A percentile compares a stretch with the other conserved stretches of the same genome.
These are phyloP conservation scores for Dictyostelium intermedium DNA, from an alignment of 78 protist genomes.

Conservation along the genomic window DNA sequence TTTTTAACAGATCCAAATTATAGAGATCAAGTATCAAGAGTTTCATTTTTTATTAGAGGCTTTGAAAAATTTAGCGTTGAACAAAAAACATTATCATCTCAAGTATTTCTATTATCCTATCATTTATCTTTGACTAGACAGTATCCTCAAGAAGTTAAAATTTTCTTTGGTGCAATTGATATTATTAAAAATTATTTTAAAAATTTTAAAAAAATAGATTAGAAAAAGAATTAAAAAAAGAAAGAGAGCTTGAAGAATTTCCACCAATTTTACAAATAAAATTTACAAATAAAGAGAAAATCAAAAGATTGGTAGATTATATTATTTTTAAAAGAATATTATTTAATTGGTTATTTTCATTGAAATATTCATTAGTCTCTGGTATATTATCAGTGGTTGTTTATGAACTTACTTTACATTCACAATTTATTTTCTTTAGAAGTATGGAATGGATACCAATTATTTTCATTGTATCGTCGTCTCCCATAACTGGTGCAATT, in stretches of 20 bases:
- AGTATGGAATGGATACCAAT: slow-evolving; percentile 25
- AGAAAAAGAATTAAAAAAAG: background rate
- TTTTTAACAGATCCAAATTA: background rate
- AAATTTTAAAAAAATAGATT: slow-evolving; percentile 6
- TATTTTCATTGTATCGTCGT: background rate
- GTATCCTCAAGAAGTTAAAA: slow-evolving; percentile 17
- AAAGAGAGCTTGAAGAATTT: background rate
- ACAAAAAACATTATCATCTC: background rate
- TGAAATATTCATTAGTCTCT: background rate
- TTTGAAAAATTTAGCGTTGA: slow-evolving; percentile 22
- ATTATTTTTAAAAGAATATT: background rate
- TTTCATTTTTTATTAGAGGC: slow-evolving; percentile 28
- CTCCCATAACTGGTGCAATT: background rate
- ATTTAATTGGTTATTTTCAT: slow-evolving; percentile 18
- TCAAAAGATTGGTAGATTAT: background rate
- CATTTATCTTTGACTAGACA: background rate
- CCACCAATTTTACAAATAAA: background rate
- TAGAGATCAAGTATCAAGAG: background rate
- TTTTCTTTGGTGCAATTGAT: background rate
- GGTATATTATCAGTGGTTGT: background rate
- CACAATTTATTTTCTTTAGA: background rate
- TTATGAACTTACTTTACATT: slow-evolving; percentile 5
- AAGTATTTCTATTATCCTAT: background rate
- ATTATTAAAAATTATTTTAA: background rate
- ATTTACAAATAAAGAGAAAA: background rate